Percentiles rank a stretch among this genome's conserved stretches.
phyloP scores from a whole-genome alignment of 441 rosid species.

The Capsella rubella region DNA sequence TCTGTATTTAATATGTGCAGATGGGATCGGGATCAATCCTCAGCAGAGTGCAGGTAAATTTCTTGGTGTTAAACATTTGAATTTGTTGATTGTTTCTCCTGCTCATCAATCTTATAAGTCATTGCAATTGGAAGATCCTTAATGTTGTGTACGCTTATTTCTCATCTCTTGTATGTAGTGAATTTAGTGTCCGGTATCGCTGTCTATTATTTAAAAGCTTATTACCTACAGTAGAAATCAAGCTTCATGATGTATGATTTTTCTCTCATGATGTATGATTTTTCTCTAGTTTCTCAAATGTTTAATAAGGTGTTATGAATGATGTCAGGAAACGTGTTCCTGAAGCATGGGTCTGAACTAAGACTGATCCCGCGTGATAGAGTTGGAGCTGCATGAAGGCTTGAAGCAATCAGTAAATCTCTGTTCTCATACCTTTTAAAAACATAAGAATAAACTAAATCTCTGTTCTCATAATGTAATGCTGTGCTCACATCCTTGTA shows the following conservation, averaged over 20 bases:
- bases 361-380: conserved; percentile 95
- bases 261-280: not conserved
- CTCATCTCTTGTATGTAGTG: not conserved
- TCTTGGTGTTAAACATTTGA: not conserved
- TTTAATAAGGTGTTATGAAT: conserved; percentile 50
- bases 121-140: not conserved
- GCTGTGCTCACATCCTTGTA: conserved; percentile 1
- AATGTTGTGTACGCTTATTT: not conserved
- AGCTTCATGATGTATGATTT: not conserved
- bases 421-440: not conserved
- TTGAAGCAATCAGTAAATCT: conserved; percentile 7
- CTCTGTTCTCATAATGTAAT: conserved; percentile 8
- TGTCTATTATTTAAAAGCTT: not conserved
- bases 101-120: not conserved
- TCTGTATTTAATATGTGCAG: conserved; percentile 35
- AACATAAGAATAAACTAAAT: not conserved
- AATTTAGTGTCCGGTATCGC: not conserved
- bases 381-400: conserved; percentile 66
- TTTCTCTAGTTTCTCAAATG: not conserved
- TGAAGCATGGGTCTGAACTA: conserved; percentile 95
- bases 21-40: conserved; percentile 47
- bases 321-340: conserved; percentile 84
- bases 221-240: not conserved
- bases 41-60: conserved; percentile 42
- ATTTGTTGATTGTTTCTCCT: not conserved